Base-by-base conservation (phyloP, 495 filamentous ascomycete genomes). In the Parachaetomium inaequale region DNA sequence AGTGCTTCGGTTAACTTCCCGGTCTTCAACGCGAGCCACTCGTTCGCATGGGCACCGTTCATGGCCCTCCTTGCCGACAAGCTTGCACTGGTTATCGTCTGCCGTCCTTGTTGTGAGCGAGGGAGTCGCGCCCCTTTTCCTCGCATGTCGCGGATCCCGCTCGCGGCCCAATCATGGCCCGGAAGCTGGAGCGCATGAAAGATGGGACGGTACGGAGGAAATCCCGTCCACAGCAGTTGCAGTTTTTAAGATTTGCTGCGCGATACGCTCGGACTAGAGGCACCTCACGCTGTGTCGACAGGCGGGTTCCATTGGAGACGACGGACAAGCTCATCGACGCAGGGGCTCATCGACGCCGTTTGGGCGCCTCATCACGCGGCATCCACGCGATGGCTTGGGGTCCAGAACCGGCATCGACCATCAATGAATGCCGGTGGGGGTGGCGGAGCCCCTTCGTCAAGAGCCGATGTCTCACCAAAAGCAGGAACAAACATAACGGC, bases 151-250 rank as follows among this genome's bases (percentile, higher is more conserved):
- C 31, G 49, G 17, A 28, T 46, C 40, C 40, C 6, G 14, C 14
- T 51, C 17, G n/a, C 29, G 45, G n/a, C 67, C n/a, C 64, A 70
- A 70, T 70, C 67, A 67, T 46, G n/a, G 5, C 10, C 11, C 56
- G 34, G 2, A 32, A 4, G 26, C 38, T 12, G 28, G 11, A 11
- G n/a, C 36, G 62, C 62, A 63, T 46, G 21, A 63, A n/a, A 29
- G 14, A 23, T 40, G 31, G 23, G 21, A 63, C 38, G 45, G 34
- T 14, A 51, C 25, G 43, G 31, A 17, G 15, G 19, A 43, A 28
- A 5, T 1, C 19, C 14, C 49, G 0, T 23, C 1, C 4, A 34
- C 7, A 19, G 26, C 19, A 11, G 36, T 50, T n/a, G 23, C 25
- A 17, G 32, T 34, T 23, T 31, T 7, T 43, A 17, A 25, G 8